These are phyloP conservation scores for Hanseniaspora nectarophila DNA, from an alignment of 805 yeast species.

Conservation along the genomic window DNA sequence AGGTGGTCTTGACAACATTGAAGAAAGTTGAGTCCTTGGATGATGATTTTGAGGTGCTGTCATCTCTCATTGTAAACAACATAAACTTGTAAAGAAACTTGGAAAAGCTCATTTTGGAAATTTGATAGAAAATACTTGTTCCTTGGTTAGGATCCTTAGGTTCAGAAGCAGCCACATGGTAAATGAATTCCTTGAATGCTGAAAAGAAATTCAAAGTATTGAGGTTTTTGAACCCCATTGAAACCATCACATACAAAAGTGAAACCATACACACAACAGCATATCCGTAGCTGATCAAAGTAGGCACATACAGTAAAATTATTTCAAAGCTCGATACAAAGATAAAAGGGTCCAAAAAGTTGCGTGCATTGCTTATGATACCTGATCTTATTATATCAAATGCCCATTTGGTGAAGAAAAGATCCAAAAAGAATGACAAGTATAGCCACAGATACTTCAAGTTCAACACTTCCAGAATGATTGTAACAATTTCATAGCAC, in stretches of 20 bases:
- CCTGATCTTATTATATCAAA: background rate
- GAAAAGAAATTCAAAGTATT: slow-evolving; percentile 24
- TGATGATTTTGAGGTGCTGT: background rate
- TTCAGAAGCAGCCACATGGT: slow-evolving; percentile 25
- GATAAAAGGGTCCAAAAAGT: background rate
- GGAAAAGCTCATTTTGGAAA: background rate
- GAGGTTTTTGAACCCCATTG: slow-evolving; percentile 26
- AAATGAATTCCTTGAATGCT: slow-evolving; percentile 24
- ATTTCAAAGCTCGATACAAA: background rate
- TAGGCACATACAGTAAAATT: background rate
- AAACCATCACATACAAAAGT: background rate
- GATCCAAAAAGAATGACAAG: background rate
- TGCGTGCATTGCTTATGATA: background rate
- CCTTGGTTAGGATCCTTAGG: slow-evolving; percentile 22
- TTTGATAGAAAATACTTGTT: background rate
- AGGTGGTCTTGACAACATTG: background rate
- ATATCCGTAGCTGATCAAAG: slow-evolving; percentile 3
- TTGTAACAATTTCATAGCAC: slow-evolving; percentile 7
- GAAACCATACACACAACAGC: background rate
- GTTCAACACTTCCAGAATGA: slow-evolving; percentile 1
- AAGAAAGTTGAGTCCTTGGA: background rate
- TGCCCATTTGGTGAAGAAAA: slow-evolving; percentile 1
- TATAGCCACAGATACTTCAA: slow-evolving; percentile 1
- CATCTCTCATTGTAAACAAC: background rate
- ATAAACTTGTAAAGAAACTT: background rate